These are phyloP conservation scores for Buxus sempervirens DNA, from an alignment of 164 flowering plant genomes.

Conservation along the genomic window DNA sequence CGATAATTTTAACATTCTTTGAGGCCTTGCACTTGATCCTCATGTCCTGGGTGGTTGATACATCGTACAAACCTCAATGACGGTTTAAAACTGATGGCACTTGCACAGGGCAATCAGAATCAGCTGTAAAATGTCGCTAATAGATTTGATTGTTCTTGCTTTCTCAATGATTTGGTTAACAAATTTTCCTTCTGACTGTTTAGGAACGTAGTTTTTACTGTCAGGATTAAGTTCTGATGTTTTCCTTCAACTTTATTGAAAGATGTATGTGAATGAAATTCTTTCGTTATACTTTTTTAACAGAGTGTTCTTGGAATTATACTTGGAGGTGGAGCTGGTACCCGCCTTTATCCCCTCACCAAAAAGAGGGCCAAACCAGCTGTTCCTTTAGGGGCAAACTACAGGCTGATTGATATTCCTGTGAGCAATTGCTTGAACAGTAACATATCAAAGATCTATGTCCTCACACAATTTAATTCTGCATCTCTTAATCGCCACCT, in stretches of 20 bases:
- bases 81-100: no score
- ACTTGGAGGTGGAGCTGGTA: conserved; percentile 93
- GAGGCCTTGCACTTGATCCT: no score
- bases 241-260: not conserved
- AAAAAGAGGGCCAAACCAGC: conserved; percentile 93
- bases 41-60: no score
- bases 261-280: not conserved
- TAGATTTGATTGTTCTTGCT: no score
- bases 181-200: no score
- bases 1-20: no score
- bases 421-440: conserved; percentile 95
- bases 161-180: no score
- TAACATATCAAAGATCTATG: conserved; percentile 78
- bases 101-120: no score
- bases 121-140: no score
- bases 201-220: no score
- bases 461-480: conserved; percentile 90
- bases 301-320: conserved; percentile 91
- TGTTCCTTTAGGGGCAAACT: conserved; percentile 86
- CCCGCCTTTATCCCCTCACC: conserved; percentile 81
- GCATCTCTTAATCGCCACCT: conserved; percentile 91
- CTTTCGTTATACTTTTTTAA: not conserved
- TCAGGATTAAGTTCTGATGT: no score
- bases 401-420: conserved; percentile 84
- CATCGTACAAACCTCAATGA: no score